Evolutionary conservation across 2,329 filamentous ascomycete species (phyloP), one percentile per base, ranked within the genome.

Genomic region (Fusarium phyllophilum): DNA sequence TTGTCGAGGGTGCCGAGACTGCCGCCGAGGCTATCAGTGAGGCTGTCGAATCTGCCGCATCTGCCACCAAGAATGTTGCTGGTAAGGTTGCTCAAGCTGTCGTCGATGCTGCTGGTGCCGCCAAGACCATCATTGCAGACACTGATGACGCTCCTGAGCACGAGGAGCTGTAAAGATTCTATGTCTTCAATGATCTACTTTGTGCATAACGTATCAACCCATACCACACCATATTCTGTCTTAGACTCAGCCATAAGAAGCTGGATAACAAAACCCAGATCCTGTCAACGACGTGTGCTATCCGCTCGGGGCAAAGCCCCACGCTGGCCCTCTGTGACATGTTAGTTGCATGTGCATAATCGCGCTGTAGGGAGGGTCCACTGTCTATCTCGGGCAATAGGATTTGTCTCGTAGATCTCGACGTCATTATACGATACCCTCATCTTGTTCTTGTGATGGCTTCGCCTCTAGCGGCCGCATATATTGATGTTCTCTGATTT

Each of bases 131-230:
- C 31, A 67, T 89, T 66, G 83, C 85, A 59, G 89, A 90, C 75
- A 86, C 85, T 44, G 89, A 90, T 77, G 87, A 88, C 72, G 77
- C 77, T 66, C 85, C 89, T 79, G 88, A 88, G 78, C 89, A 91
- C 83, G 88, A 89, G 78, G 89, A 91, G 82, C 85, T 91, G 75
- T 91, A 83, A 80, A 57, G 57, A 57, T 31, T 34, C 46, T 26
- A 64, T 65, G 45, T 56, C 56, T 41, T 65, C 44, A 51, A 76
- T 33, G 34, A 60, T 62, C 52, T 42, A 71, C 51, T 36, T 44
- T 64, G 46, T 65, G 39, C 60, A 76, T 67, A 62, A 24, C 24
- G 29, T 59, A 64, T 33, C 45, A 63, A 57, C 34, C 44, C 57
- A 72, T 64, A 38, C 14, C 44, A 49, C 42, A 64, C 29, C 44